Base-by-base conservation (phyloP, 805 yeast species). In the Yueomyces sinensis region DNA sequence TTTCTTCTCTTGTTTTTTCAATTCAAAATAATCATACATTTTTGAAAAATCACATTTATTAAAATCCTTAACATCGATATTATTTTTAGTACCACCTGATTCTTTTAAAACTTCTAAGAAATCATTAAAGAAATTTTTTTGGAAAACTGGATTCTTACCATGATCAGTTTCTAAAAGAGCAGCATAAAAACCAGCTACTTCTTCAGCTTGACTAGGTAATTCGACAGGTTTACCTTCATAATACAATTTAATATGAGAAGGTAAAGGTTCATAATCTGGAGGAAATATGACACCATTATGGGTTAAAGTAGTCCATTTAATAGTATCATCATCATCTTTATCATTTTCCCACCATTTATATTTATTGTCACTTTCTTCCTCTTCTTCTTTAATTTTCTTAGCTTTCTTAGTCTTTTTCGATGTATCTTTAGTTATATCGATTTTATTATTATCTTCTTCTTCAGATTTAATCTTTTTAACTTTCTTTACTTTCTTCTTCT, bases 201-300 rank as follows among this genome's bases (percentile, higher is more conserved):
- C 97, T 58, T 89, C 98, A 2, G 95, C 96, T 37, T 67, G 81
- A 1, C 63, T 59, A 1, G 95, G 89, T 38, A 89, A 63, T 20
- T 63, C 63, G 1, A 87, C 87, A 0, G 91, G 82, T 43, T 71
- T 66, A 1, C 82, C 83, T 44, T 80, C 79, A 49, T 89, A 87
- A 38, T 72, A 67, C 35, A 89, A 46, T 50, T 80, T 82, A 28
- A 87, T 81, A 47, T 72, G 68, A 4, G 71, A 61, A 0, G 97
- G 97, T 30, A 89, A 60, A 3, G 91, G 86, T 50, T 79, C 87
- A 54, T 89, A 89, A 3, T 74, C 79, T 0, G 97, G 96, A 2
- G 98, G 96, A 49, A 89, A 89, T 23, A 87, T 60, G 11, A 89
- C 95, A 47, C 98, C 98, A 43, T 71, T 76, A 54, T 89, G 98